Percentiles rank a stretch among this genome's conserved stretches.
Evolutionary conservation across 768 basidiomycete species (phyloP).

Genomic region (Termitomyces sp.): DNA sequence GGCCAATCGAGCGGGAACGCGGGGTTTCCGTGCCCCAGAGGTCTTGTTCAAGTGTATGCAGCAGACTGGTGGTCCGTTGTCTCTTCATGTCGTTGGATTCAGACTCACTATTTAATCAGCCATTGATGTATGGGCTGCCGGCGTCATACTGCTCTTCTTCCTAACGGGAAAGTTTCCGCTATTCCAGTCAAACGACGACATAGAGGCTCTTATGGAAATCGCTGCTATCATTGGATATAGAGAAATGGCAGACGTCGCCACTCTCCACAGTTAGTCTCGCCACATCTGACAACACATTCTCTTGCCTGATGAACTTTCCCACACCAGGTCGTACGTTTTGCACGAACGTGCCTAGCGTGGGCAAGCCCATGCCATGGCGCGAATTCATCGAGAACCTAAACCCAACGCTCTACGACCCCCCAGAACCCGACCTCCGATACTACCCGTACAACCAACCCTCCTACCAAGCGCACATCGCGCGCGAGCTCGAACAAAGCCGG

Average conservation of each 20-base stretch:
- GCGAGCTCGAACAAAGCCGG: constrained; percentile 8
- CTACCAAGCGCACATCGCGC: constrained; percentile 18
- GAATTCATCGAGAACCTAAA: constrained; percentile 76
- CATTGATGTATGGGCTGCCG: constrained; percentile 95
- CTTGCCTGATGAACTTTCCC: not conserved
- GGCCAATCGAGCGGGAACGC: constrained; percentile 93
- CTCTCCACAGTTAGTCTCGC: constrained; percentile 72
- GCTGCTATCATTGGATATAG: constrained; percentile 78
- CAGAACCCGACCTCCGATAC: constrained; percentile 41
- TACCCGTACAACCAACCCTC: constrained; percentile 45
- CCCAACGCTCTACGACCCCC: constrained; percentile 55
- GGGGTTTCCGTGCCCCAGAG: constrained; percentile 96
- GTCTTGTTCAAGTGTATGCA: constrained; percentile 91
- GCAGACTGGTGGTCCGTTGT: constrained; percentile 77
- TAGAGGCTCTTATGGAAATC: constrained; percentile 94
- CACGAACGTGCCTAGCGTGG: constrained; percentile 82
- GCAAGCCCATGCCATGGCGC: constrained; percentile 63
- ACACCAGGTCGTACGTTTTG: constrained; percentile 87
- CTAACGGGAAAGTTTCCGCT: constrained; percentile 89
- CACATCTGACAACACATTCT: not conserved
- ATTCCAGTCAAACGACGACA: constrained; percentile 90
- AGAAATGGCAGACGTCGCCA: constrained; percentile 80
- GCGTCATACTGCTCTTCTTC: constrained; percentile 90
- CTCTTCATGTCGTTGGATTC: not conserved
- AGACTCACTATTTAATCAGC: constrained; percentile 40